A percentile compares a stretch with the other conserved stretches of the same genome.
Evolutionary conservation across 768 basidiomycete genomes (phyloP).

Genomic region (Boletus rubropictus): DNA sequence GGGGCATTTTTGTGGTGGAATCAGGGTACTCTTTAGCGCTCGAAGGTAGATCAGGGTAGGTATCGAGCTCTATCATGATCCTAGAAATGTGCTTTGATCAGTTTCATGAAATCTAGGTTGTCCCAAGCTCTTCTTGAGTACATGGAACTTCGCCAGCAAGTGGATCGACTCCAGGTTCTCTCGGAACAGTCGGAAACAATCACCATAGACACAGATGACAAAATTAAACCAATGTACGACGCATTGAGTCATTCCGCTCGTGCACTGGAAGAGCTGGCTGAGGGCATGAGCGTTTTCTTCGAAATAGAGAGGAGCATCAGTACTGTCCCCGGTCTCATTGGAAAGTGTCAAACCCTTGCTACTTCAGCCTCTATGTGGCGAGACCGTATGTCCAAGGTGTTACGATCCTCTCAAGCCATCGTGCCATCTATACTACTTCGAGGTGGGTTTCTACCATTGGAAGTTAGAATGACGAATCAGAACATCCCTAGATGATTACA

Average conservation of each 20-base stretch:
- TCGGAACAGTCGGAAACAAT: conserved; percentile 19
- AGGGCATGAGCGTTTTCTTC: conserved; percentile 31
- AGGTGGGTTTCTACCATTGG: conserved; percentile 27
- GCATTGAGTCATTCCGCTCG: conserved; percentile 18
- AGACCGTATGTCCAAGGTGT: conserved; percentile 22
- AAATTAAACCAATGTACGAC: conserved; percentile 16
- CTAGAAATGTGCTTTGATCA: not conserved
- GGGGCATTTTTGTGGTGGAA: conserved; percentile 73
- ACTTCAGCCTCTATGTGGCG: conserved; percentile 26
- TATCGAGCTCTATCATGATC: conserved; percentile 7
- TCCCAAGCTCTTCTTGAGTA: conserved; percentile 17
- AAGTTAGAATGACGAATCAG: not conserved
- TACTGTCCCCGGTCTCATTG: conserved; percentile 21
- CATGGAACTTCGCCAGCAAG: conserved; percentile 10
- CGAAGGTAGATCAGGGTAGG: conserved; percentile 59
- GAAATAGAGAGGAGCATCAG: conserved; percentile 25
- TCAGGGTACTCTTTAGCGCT: conserved; percentile 68
- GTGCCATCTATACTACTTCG: conserved; percentile 32
- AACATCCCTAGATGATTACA: conserved; percentile 33
- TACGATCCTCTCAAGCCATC: conserved; percentile 15
- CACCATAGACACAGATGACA: conserved; percentile 8
- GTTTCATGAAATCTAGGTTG: conserved; percentile 8
- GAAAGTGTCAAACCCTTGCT: conserved; percentile 23
- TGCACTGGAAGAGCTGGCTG: conserved; percentile 36
- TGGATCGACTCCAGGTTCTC: conserved; percentile 18